Evolutionary conservation across 1,139 yeast genomes (phyloP).

Genomic region (Trichomonascaceae sp.): DNA sequence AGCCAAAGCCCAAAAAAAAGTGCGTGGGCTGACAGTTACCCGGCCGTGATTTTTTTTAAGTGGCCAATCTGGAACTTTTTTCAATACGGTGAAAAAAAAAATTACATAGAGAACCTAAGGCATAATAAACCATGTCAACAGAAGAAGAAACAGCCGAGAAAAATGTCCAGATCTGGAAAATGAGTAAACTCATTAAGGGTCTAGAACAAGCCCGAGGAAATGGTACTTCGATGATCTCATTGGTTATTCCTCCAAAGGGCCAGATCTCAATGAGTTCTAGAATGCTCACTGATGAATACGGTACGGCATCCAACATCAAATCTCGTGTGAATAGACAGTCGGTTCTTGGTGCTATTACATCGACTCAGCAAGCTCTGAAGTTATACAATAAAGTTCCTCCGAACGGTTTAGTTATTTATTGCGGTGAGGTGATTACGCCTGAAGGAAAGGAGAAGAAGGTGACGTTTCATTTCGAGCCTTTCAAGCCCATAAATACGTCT

Average conservation of each 20-base stretch:
- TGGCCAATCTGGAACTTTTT: slow-evolving; percentile 2
- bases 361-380: slow-evolving; percentile 94
- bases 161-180: slow-evolving; percentile 98
- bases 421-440: slow-evolving; percentile 96
- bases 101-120: neutral
- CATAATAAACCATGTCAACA: slow-evolving; percentile 23
- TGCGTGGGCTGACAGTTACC: slow-evolving; percentile 1
- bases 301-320: slow-evolving; percentile 96
- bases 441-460: slow-evolving; percentile 97
- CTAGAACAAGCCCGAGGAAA: slow-evolving; percentile 91
- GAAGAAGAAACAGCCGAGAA: slow-evolving; percentile 46
- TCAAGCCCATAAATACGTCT: slow-evolving; percentile 96
- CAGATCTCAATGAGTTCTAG: slow-evolving; percentile 84
- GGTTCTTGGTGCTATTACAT: slow-evolving; percentile 92
- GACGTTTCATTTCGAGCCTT: slow-evolving; percentile 93
- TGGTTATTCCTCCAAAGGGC: slow-evolving; percentile 88
- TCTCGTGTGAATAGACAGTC: slow-evolving; percentile 95
- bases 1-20: neutral
- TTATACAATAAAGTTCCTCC: slow-evolving; percentile 84
- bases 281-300: slow-evolving; percentile 96
- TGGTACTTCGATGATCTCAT: slow-evolving; percentile 97
- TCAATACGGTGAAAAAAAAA: neutral
- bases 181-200: slow-evolving; percentile 71
- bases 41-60: neutral
- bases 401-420: slow-evolving; percentile 90